Evolutionary conservation across 768 basidiomycete genomes (phyloP).

Genomic region (Kondoa malvinella): DNA sequence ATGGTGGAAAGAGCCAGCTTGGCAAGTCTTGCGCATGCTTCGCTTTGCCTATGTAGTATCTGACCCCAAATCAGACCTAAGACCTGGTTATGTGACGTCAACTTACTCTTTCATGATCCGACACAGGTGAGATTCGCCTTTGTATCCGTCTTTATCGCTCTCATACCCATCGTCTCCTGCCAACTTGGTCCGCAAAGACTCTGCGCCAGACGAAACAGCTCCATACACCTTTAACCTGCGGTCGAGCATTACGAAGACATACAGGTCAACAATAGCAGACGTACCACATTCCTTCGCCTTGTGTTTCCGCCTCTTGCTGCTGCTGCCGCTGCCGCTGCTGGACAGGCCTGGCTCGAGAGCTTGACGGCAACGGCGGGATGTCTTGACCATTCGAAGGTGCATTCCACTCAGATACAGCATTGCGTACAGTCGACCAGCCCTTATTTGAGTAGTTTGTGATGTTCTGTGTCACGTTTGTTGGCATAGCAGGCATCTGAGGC

Average conservation of each 20-base stretch:
- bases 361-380: background rate
- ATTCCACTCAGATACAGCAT: background rate
- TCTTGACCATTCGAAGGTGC: background rate
- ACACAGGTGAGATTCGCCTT: background rate
- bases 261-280: background rate
- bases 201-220: background rate
- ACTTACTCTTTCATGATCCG: constrained; percentile 1
- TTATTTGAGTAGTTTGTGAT: background rate
- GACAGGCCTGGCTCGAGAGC: background rate
- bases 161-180: background rate
- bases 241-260: background rate
- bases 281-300: background rate
- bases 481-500: background rate
- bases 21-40: background rate
- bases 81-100: background rate
- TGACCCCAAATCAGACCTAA: background rate
- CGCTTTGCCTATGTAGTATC: background rate
- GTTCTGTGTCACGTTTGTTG: background rate
- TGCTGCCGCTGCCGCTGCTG: background rate
- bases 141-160: constrained; percentile 3
- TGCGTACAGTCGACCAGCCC: background rate
- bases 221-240: background rate
- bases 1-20: background rate
- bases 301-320: background rate
- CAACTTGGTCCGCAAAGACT: background rate